Conservation (phyloP, 768 basidiomycete genomes). For the Trametes coccinea region DNA sequence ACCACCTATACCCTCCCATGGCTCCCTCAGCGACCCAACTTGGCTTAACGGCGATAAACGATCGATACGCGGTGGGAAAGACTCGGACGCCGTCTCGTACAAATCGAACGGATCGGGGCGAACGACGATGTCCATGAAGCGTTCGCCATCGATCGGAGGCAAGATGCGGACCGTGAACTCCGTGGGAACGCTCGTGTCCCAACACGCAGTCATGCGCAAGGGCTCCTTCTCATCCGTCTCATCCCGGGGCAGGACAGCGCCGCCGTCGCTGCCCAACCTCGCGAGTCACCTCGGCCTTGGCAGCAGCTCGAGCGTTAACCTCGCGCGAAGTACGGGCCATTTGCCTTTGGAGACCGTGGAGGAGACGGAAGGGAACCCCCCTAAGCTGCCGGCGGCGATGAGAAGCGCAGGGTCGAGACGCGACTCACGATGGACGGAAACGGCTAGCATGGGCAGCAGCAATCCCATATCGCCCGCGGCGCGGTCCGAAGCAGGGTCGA, state of each 20-base stretch:
- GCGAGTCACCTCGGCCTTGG: conserved; percentile 32
- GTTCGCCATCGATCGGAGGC: conserved; percentile 24
- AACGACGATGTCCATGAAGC: conserved; percentile 26
- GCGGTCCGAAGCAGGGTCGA: conserved; percentile 20
- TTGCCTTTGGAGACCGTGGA: conserved; percentile 52
- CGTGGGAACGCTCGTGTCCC: conserved; percentile 6
- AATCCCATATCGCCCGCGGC: conserved; percentile 8
- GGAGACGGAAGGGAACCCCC: conserved; percentile 42
- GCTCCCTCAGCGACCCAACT: conserved; percentile 17
- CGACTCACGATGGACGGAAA: conserved; percentile 15
- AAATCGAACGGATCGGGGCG: conserved; percentile 28
- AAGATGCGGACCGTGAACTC: conserved; percentile 14
- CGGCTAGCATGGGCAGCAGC: conserved; percentile 5
- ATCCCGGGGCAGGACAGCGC: conserved; percentile 40
- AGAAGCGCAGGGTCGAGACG: conserved; percentile 11
- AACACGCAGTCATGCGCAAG: conserved; percentile 41
- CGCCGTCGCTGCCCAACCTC: conserved; percentile 27
- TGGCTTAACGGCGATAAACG: conserved; percentile 13
- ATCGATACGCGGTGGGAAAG: conserved; percentile 23
- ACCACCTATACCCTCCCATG: conserved; percentile 24
- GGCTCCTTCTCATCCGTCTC: conserved; percentile 62
- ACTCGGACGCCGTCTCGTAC: conserved; percentile 30
- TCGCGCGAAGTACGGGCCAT: conserved; percentile 51
- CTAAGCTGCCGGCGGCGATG: not conserved
- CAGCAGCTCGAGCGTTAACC: conserved; percentile 50